Evolutionary conservation across 2,329 filamentous ascomycete species (phyloP), one percentile per base, ranked within the genome.

Genomic region (Penicillium occitanis): DNA sequence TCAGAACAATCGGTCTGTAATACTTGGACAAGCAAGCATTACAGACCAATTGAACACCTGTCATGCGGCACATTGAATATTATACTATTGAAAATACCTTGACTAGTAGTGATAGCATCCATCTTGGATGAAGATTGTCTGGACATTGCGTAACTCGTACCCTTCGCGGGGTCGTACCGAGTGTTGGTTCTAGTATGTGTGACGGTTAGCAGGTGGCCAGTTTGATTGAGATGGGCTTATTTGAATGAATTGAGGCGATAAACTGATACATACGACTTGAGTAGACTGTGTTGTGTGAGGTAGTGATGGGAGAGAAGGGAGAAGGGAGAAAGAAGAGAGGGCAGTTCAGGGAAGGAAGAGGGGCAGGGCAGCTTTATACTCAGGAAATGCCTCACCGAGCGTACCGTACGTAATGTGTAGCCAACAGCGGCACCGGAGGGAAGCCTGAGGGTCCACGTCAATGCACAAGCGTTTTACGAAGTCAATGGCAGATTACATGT

Each of bases 1-100:
- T 90, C 88, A 90, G 88, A 89, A 82, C 82, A 74, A 75, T 70
- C 71, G 68, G 65, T 64, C 62, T 48, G 65, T 14, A 50, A 37
- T 14, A 65, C 44, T 30, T 33, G 30, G 13, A 22, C 33, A 53
- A 59, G 67, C 64, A 68, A 69, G 63, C 66, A 64, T 46, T 44
- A 48, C 60, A 33, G 44, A 48, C 42, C 65, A 67, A 66, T 55
- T 73, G 78, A 79, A 79, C 78, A 80, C 78, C 78, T 80, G 78
- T 77, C 78, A 80, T 79, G 77, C 78, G 76, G 71, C 70, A 74
- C 75, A 73, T 67, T 74, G 74, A 78, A 73, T 73, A 71, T 72
- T 76, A 77, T 77, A 77, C 73, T 68, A 67, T 40, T 64, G 74
- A 77, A 75, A 75, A 78, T 80, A 80, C 78, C 78, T 80, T 79